phyloP scores from a whole-genome alignment of 345 rosid genomes.

The Gossypium stocksii region DNA sequence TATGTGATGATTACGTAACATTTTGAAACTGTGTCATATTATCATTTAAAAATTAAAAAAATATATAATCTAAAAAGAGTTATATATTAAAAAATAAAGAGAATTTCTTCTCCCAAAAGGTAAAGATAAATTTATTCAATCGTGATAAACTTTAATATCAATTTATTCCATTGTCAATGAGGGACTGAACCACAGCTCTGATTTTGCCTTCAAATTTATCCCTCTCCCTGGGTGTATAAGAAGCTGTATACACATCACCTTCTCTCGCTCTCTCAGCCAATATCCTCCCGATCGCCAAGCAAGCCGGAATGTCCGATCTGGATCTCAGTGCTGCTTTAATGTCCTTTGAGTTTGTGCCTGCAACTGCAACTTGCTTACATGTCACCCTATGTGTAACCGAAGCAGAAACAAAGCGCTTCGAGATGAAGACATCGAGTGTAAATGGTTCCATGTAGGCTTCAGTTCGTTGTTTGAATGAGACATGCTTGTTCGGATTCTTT shows the following conservation, averaged over 20 bases:
- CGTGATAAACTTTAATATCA: slow-evolving; percentile 71
- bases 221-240: slow-evolving; percentile 78
- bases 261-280: slow-evolving; percentile 78
- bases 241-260: slow-evolving; percentile 79
- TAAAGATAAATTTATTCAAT: slow-evolving; percentile 24
- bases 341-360: slow-evolving; percentile 93
- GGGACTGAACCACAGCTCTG: slow-evolving; percentile 84
- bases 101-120: too few relatives aligned
- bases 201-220: slow-evolving; percentile 98
- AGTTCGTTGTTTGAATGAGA: slow-evolving; percentile 79
- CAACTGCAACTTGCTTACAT: slow-evolving; percentile 86
- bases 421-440: slow-evolving; percentile 81
- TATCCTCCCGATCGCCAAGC: slow-evolving; percentile 69
- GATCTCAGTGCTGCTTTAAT: slow-evolving; percentile 76
- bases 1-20: too few relatives aligned
- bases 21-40: too few relatives aligned
- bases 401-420: slow-evolving; percentile 84
- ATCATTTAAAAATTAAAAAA: too few relatives aligned
- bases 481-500: slow-evolving; percentile 69
- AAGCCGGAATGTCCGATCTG: slow-evolving; percentile 79
- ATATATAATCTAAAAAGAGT: too few relatives aligned
- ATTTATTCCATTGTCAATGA: slow-evolving; percentile 82
- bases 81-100: too few relatives aligned
- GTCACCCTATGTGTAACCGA: slow-evolving; percentile 88
- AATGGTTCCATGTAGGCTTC: slow-evolving; percentile 86